phyloP scores from a whole-genome alignment of 2,329 filamentous ascomycete species.

The Epichloe bromicola region DNA sequence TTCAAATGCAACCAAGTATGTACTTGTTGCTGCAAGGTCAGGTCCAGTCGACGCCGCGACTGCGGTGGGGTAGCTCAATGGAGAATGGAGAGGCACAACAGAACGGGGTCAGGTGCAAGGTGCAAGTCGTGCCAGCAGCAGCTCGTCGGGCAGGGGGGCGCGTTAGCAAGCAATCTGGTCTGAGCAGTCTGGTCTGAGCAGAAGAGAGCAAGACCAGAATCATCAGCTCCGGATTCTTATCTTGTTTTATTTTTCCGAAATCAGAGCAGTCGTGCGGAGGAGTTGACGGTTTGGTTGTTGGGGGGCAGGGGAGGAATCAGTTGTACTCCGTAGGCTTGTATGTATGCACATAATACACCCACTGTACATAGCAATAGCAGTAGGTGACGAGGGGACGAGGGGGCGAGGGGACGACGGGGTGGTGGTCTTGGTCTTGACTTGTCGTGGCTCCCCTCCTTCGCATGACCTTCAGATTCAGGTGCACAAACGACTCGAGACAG shows the following conservation, averaged over 20 bases:
- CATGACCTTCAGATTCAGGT: too few relatives aligned
- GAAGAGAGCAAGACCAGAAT: too few relatives aligned
- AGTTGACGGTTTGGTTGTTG: not conserved
- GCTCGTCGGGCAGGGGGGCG: too few relatives aligned
- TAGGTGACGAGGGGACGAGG: not conserved
- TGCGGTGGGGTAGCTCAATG: slow-evolving; percentile 13
- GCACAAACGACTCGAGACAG: too few relatives aligned
- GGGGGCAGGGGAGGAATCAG: not conserved
- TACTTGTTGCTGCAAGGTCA: slow-evolving; percentile 3
- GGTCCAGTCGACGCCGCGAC: slow-evolving; percentile 6
- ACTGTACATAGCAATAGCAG: too few relatives aligned
- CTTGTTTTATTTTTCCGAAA: not conserved
- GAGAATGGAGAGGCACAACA: slow-evolving; percentile 6
- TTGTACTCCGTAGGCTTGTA: too few relatives aligned
- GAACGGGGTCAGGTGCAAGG: slow-evolving; percentile 18
- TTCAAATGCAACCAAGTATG: not conserved
- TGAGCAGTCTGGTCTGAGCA: too few relatives aligned
- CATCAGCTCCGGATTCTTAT: too few relatives aligned
- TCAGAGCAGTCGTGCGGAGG: not conserved
- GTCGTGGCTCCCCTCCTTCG: too few relatives aligned
- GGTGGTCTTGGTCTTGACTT: not conserved
- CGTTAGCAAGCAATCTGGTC: too few relatives aligned
- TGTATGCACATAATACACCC: too few relatives aligned
- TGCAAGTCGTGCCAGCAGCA: not conserved
- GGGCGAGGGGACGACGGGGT: too few relatives aligned